phyloP scores from a whole-genome alignment of 495 filamentous ascomycete genomes.

The Penicilliopsis zonata region DNA sequence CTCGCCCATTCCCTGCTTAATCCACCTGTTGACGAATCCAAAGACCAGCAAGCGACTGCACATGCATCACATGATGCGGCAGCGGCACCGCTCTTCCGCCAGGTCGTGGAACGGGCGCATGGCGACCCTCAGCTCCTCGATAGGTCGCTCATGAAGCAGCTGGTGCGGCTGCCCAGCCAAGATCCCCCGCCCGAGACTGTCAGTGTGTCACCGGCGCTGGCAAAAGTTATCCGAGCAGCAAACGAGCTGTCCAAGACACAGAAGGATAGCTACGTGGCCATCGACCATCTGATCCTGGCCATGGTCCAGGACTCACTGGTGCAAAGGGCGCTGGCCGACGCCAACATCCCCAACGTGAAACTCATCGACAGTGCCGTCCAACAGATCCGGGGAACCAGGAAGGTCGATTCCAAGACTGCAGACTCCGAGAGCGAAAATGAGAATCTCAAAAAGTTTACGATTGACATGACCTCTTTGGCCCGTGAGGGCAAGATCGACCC shows the following conservation, averaged over 20 bases:
- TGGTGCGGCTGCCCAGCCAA: slow-evolving; percentile 86
- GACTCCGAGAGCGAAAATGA: slow-evolving; percentile 85
- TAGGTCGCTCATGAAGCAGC: slow-evolving; percentile 74
- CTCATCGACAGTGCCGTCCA: slow-evolving; percentile 77
- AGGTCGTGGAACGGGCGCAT: slow-evolving; percentile 87
- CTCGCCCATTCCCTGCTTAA: slow-evolving; percentile 82
- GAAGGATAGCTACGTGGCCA: slow-evolving; percentile 86
- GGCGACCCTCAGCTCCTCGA: slow-evolving; percentile 85
- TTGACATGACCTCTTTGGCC: slow-evolving; percentile 91
- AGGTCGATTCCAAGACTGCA: slow-evolving; percentile 90
- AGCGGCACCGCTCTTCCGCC: slow-evolving; percentile 68
- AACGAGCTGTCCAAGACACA: slow-evolving; percentile 91
- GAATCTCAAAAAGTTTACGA: slow-evolving; percentile 92
- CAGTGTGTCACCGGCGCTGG: slow-evolving; percentile 65
- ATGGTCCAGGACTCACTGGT: slow-evolving; percentile 68
- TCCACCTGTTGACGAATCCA: slow-evolving; percentile 62
- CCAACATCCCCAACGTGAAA: slow-evolving; percentile 85
- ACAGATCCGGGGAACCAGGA: slow-evolving; percentile 78
- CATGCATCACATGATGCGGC: slow-evolving; percentile 44
- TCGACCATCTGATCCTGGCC: slow-evolving; percentile 84
- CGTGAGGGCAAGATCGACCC: slow-evolving; percentile 96
- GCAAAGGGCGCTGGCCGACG: slow-evolving; percentile 61
- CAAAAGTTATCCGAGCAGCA: slow-evolving; percentile 68
- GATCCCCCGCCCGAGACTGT: slow-evolving; percentile 86
- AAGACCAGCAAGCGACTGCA: slow-evolving; percentile 54